Base-by-base conservation (phyloP, 1,139 yeast genomes). In the Yamadazyma buinensis region DNA sequence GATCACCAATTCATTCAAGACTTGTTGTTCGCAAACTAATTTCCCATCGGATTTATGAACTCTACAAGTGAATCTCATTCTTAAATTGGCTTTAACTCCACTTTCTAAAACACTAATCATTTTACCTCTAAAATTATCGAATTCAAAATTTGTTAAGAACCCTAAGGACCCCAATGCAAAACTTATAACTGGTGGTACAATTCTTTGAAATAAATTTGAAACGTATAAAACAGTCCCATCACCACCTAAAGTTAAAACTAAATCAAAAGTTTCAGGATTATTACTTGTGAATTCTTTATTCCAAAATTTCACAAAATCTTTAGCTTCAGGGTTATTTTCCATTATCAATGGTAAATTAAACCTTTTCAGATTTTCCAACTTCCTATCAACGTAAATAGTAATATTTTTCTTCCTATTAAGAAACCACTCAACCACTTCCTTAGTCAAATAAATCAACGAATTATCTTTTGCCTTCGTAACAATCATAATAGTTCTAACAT, bases 171-270 rank as follows among this genome's bases (percentile, higher is more conserved):
- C 95, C 26, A 86, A 64, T 2, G 90, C 71, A 57, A 86, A 86
- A 20, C 88, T 78, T 48, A 85, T 72, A n/a, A 85, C 86, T 1
- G 95, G 96, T 3, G 96, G 95, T 0, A 86, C 95, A 33, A 80
- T 77, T 42, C 77, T 61, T 54, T 86, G 95, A 57, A 86, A 86
- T 33, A 86, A 58, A 30, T 84, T 82, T 1, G 90, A 81, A 1
- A 83, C 94, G 52, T 78, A 84, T 27, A 86, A 60, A 7, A 86
- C 95, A 0, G 96, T 86, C 20, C 96, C 96, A 52, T 86, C 96
- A 15, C 96, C 96, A 13, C 95, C 95, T 22, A 85, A 57, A 0
- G 95, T 84, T 19, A 86, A 69, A 6, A 84, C 87, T 41, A 86
- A 62, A 54, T 87, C 95, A 47, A 86, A 81, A 28, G 65, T 57